Base-by-base conservation (phyloP, 768 basidiomycete species). In the Psilocybe tampanensis region DNA sequence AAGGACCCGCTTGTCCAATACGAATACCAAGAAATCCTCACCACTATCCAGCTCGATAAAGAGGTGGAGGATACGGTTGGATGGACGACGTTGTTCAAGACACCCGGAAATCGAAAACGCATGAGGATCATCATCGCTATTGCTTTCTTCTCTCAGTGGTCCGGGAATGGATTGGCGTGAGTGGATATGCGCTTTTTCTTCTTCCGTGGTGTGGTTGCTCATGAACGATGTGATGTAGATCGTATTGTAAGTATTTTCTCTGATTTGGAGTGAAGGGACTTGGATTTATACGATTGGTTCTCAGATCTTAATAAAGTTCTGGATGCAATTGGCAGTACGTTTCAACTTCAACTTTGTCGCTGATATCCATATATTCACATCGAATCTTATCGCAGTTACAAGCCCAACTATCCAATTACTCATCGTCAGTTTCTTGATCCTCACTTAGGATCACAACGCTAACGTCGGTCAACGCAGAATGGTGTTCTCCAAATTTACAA, bases 1-100 rank as follows among this genome's bases (percentile, higher is more conserved):
- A 60, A 77, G 29, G 82, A 87, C 62, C 80, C 85, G 4, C 74
- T 84, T 1, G 82, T 86, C 1, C 74, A 80, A 61, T 84, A 79
- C 60, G 84, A 86, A 64, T 86, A 80, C 62, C 74, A 81, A 62
- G 86, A 87, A 69, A 87, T 88, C 70, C 83, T 81, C 64, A 75
- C 80, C 26, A 81, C 83, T 0, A 72, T 83, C 47, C 70, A 69
- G 1, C 68, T 80, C 36, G 78, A 77, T 60, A 71, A 70, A 51
- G 71, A 72, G 41, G 70, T 74, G 4, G 72, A 73, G 7, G 56
- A 70, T 18, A 70, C 71, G 24, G 72, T 80, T n/a, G 78, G 78
- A 15, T 85, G 77, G 79, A 41, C 61, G 24, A 74, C 68, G 21
- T 69, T 84, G 39, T 64, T 85, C 65, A 77, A 69, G 62, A 81